Base-by-base conservation (phyloP, 1,139 yeast species). In the Suhomyces panamericanus region DNA sequence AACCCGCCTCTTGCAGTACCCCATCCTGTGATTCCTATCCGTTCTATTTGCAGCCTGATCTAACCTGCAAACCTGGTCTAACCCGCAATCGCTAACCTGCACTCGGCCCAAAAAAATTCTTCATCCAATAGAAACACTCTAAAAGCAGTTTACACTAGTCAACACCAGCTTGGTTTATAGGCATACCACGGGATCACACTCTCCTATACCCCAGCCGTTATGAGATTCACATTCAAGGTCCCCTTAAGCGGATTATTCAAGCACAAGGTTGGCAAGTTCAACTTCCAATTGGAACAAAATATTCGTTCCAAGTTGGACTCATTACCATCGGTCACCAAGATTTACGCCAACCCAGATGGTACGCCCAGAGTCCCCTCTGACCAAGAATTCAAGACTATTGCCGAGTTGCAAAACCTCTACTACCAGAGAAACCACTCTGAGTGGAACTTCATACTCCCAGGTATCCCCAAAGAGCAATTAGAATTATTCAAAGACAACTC, bases 311-410 rank as follows among this genome's bases (percentile, higher is more conserved):
- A 70, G 53, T 69, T 71, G 52, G 77, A 73, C 58, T 59, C 75
- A 26, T 72, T 83, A 49, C 80, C 85, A 17, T 71, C 81, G 12
- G 77, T 80, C 31, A 76, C 82, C 51, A 77, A 75, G 56, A 69
- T 86, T 53, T 87, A 83, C 64, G 80, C 85, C 59, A 85, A 85
- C 63, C 80, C 87, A 43, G 95, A 87, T 60, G 96, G 96, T 7
- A 73, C 90, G 12, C 81, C 86, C 43, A 75, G 91, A 57, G 80
- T 76, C 27, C 93, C 93, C 38, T 67, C 77, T 28, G 95, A 87
- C 56, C 69, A 70, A 39, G 95, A 87, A 66, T 77, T 88, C 60
- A 81, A 85, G 66, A 80, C 81, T 34, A 81, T 87, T 44, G 90
- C 95, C 24, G 85, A 80, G 53, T 75, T 88, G 58, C 87, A 85